Base-by-base conservation (phyloP, 2,329 filamentous ascomycete genomes). In the Phaeosphaeriaceae sp. region DNA sequence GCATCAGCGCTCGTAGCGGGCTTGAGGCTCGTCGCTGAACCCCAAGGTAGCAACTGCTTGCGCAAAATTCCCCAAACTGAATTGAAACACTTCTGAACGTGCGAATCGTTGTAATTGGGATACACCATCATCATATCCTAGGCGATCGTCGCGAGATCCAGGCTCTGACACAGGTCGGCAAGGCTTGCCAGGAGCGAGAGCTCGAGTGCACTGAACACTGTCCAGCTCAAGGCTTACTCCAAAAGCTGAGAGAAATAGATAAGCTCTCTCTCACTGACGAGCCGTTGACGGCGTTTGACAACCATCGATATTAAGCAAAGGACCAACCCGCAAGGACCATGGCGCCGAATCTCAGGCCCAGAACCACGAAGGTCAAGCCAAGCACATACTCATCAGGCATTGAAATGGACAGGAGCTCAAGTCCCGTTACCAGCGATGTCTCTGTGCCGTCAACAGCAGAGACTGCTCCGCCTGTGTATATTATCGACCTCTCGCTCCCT, bases 401-500 rank as follows among this genome's bases (percentile, higher is more conserved):
- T 17, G 22, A 24, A 44, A 24, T 13, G 19, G 9, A 9, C 17
- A 15, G 19, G 15, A 31, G 17, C 20, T 21, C 40, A 24, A 19
- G 13, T 42, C 20, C 33, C 25, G 33, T 20, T 7, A 15, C 19
- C 33, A 15, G 21, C 25, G 33, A 42, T 19, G 13, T n/a, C 15
- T 22, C 9, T 42, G 7, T 7, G 21, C 3, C 31, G 13, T 13
- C 36, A 13, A 31, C 21, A 7, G 31, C 7, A 15, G 3, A 36
- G 15, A 13, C 22, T 17, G 9, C 48, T 21, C 69, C 71, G 13
- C 81, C 81, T 7, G 65, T 70, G 10, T 83, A 81, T 66, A 77
- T 63, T 13, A 87, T 88, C 61, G 82, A 88, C 62, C 79, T 88
- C 2, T 84, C 84, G 1, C 79, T 82, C 2, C 80, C 84, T 0